Evolutionary conservation across 2,329 filamentous ascomycete genomes (phyloP), one percentile per base, ranked within the genome.

Genomic region (Elsinoe ampelina): DNA sequence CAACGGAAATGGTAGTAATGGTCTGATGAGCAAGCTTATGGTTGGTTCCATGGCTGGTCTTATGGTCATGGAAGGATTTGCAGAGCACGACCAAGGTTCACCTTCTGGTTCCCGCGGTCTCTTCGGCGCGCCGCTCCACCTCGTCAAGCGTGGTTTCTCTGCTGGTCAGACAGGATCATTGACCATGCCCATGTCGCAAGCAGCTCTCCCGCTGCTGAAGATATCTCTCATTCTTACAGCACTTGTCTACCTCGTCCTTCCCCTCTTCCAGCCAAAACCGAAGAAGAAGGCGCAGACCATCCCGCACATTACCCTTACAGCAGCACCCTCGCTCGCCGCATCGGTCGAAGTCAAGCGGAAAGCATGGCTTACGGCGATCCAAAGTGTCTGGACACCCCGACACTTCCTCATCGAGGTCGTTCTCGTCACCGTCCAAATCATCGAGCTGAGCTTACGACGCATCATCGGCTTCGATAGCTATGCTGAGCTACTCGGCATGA

Each of bases 291-390:
- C 60, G 66, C 75, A 62, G 8, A 57, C 59, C 59, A 73, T 66
- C 2, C 50, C 63, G 12, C 64, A 69, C 3, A 64, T 75, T 26
- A 66, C 67, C 15, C 64, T 78, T 19, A 66, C 72, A 8, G 70
- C 73, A 15, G 84, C 82, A 5, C 86, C 87, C 1, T 89, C 87
- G 2, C 76, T 89, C 58, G 83, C 87, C 2, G 91, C 89, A 0
- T 86, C 91, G 0, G 89, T 95, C 57, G 83, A 93, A 63, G 86
- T 95, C 45, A 85, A 90, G 52, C 84, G 86, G 59, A 87, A 90
- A 68, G 91, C 91, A 32, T 96, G 92, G 91, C 83, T 95, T 58
- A 96, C 91, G 2, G 88, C 91, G 6, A 85, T 95, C 58, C 91
- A 95, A 71, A 92, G 87, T 3, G 88, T 95, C 20, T 95, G 90